phyloP scores from a whole-genome alignment of 2,329 filamentous ascomycete genomes.

The Fusarium pseudonygamai region DNA sequence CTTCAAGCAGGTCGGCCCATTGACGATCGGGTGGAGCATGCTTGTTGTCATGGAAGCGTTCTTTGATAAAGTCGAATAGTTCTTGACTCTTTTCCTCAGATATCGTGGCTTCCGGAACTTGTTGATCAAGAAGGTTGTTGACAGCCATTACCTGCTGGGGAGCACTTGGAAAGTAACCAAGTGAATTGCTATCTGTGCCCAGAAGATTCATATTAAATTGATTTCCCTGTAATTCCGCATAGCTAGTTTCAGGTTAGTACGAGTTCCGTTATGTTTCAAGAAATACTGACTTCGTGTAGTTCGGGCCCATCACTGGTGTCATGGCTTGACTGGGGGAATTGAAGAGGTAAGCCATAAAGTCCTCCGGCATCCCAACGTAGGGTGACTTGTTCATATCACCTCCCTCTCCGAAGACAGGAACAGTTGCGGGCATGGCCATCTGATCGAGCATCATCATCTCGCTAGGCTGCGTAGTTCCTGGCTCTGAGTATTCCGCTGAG shows the following conservation, averaged over 20 bases:
- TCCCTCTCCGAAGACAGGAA: constrained; percentile 88
- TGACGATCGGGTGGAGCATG: constrained; percentile 77
- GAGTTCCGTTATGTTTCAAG: neutral
- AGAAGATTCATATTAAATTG: constrained; percentile 57
- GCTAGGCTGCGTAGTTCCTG: constrained; percentile 54
- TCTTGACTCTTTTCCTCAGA: constrained; percentile 89
- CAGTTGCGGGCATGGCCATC: constrained; percentile 72
- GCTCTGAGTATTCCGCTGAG: constrained; percentile 57
- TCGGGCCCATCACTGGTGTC: constrained; percentile 58
- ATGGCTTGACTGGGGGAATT: constrained; percentile 57
- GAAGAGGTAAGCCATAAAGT: constrained; percentile 87
- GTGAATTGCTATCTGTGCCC: constrained; percentile 56
- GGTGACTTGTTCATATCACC: constrained; percentile 83
- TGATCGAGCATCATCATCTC: constrained; percentile 71
- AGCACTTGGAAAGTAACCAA: constrained; percentile 67
- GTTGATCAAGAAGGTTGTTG: constrained; percentile 83
- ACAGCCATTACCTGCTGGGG: constrained; percentile 89
- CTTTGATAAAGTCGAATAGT: constrained; percentile 81
- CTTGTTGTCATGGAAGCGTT: constrained; percentile 82
- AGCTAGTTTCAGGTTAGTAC: constrained; percentile 53
- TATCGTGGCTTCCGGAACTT: constrained; percentile 79
- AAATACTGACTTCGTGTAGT: constrained; percentile 57
- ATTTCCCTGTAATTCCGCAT: constrained; percentile 60
- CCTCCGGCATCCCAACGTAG: constrained; percentile 83
- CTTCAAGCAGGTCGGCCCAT: constrained; percentile 81